Base-by-base conservation (phyloP, 208 protist species). In the Trypanosoma vivax region DNA sequence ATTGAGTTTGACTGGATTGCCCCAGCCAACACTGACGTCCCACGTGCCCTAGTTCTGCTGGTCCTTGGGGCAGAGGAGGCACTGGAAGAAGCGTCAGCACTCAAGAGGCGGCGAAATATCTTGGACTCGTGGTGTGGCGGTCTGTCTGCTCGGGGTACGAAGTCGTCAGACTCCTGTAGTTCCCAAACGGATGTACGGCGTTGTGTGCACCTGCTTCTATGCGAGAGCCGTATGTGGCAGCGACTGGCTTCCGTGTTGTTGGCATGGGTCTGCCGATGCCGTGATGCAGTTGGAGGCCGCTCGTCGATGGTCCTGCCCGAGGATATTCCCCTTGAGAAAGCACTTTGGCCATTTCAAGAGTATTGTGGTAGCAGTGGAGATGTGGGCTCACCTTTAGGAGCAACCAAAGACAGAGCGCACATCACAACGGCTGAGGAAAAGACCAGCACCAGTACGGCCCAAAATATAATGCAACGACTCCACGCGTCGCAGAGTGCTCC, bases 1-100 rank as follows among this genome's bases (percentile, higher is more conserved):
- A 9, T 37, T 7, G 60, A 67, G 37, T 24, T 67, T 4, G 60
- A 67, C 21, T 60, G 50, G 60, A 50, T 54, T 4, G 28, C 42
- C 16, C 21, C 16, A 9, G 5, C 14, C 30, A 46, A 60, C 14
- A 49, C 30, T 33, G 21, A 37, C 1, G 3, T 53, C n/a, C 34
- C 60, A 33, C 60, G 52, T 16, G 35, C 6, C 31, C 29, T 67
- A 14, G 30, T 53, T 5, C 40, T 67, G n/a, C 23, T 50, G 0
- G 33, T 67, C 28, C 34, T 67, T 35, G 60, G 51, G 2, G 51
- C 45, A 24, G 29, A 49, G 19, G 25, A 55, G 18, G 29, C 23
- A n/a, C n/a, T n/a, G 9, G 1, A 34, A 57, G 18, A 38, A 21
- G 21, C 14, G 28, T 10, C 30, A 46, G 2, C n/a, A 42, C 28